Evolutionary conservation across 495 filamentous ascomycete genomes (phyloP), one percentile per base, ranked within the genome.

Genomic region (Aspergillus bertholletiae): DNA sequence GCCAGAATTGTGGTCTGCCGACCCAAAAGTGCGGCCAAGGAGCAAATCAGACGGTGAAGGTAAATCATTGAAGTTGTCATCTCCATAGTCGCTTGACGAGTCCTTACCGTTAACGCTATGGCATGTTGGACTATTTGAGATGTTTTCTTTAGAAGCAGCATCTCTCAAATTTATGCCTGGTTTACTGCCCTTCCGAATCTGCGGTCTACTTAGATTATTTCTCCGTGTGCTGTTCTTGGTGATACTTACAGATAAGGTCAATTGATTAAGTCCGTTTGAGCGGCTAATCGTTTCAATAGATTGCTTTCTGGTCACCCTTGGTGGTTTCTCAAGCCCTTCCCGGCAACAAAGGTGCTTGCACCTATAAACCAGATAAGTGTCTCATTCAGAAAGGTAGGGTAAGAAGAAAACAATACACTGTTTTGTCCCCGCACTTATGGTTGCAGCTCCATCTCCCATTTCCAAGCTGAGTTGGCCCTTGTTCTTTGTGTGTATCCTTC

Each of bases 371-470:
- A 17, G 21, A 28, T 48, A 41, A 40, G 5, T 43, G n/a, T 9
- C 37, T 18, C 5, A 21, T 28, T 32, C 7, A 20, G 30, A 2
- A 53, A 30, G 21, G 20, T 1, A 3, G 15, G 8, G 2, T n/a
- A n/a, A 2, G 34, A 37, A 37, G 13, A 11, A 2, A 37, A 34
- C 5, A 37, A 15, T 72, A 81, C 68, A 74, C 83, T n/a, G 80
- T 85, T 56, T 86, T 88, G 55, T 89, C 81, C 32, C 85, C 90
- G 64, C 90, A 98, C 32, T 69, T 75, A 61, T 98, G 93, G 53
- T 92, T 91, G 71, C 93, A 97, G 40, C 80, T 79, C 86, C 88
- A 97, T 61, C 84, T 94, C 1, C 92, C 94, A 68, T 92, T 97
- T 0, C 80, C 72, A 52, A 95, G 80, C 56, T 77, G 81, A 11